Evolutionary conservation across 192 early-diverging fungal genomes (phyloP).

Genomic region (Dispira simplex): DNA sequence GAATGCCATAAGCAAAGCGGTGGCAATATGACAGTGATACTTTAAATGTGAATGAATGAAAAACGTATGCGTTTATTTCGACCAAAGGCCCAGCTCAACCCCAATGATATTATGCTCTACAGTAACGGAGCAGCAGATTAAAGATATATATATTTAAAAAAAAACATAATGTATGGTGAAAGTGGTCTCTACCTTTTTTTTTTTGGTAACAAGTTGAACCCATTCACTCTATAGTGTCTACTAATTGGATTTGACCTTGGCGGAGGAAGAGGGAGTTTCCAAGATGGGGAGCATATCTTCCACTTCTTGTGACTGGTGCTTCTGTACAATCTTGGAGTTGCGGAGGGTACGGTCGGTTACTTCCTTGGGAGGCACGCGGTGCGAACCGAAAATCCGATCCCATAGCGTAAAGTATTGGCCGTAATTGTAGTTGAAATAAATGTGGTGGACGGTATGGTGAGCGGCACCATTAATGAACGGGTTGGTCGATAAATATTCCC

Average conservation of each 20-base stretch:
- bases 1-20: too few relatives aligned
- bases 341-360: constrained; percentile 42
- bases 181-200: too few relatives aligned
- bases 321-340: constrained; percentile 44
- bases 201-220: too few relatives aligned
- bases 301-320: constrained; percentile 43
- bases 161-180: not conserved
- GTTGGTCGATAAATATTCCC: constrained; percentile 55
- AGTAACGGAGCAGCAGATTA: too few relatives aligned
- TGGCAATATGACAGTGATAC: too few relatives aligned
- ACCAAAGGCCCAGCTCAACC: too few relatives aligned
- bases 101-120: too few relatives aligned
- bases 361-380: constrained; percentile 48
- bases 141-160: not conserved
- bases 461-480: constrained; percentile 73
- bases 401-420: constrained; percentile 98
- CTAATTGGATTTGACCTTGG: not conserved
- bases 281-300: constrained; percentile 24
- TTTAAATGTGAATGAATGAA: too few relatives aligned
- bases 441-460: constrained; percentile 94
- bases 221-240: too few relatives aligned
- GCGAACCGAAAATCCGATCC: constrained; percentile 55
- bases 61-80: too few relatives aligned
- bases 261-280: not conserved
- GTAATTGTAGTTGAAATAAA: constrained; percentile 99